phyloP scores from a whole-genome alignment of 2,329 filamentous ascomycete genomes.

The Colletotrichum tanaceti region DNA sequence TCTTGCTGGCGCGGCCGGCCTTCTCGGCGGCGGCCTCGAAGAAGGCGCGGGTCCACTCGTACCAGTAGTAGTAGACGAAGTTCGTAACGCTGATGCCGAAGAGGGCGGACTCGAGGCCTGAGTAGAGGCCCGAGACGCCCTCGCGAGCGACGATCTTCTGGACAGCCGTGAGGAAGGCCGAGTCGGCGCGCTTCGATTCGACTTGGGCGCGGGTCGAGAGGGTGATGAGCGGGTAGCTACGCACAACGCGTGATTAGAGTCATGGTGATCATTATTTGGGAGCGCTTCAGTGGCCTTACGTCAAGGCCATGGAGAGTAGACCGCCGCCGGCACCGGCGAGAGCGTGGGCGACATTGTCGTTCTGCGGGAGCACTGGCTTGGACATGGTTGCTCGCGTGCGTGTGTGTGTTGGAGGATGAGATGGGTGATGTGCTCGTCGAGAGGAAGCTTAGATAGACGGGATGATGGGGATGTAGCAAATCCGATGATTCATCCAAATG shows the following conservation, averaged over 20 bases:
- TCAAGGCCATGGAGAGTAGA: slow-evolving; percentile 94
- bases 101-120: slow-evolving; percentile 91
- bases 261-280: neutral
- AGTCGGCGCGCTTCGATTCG: slow-evolving; percentile 92
- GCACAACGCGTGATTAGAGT: slow-evolving; percentile 27
- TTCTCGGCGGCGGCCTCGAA: slow-evolving; percentile 83
- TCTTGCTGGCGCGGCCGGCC: slow-evolving; percentile 78
- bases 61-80: slow-evolving; percentile 99
- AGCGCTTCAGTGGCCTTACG: slow-evolving; percentile 63
- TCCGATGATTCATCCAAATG: slow-evolving; percentile 33
- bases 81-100: slow-evolving; percentile 99
- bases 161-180: slow-evolving; percentile 84
- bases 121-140: slow-evolving; percentile 88
- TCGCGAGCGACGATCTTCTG: slow-evolving; percentile 91
- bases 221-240: slow-evolving; percentile 93
- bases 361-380: slow-evolving; percentile 80
- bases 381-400: slow-evolving; percentile 48
- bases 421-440: slow-evolving; percentile 9
- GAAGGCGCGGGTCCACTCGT: slow-evolving; percentile 92
- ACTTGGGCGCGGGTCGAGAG: slow-evolving; percentile 97
- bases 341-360: slow-evolving; percentile 96
- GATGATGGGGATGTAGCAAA: slow-evolving; percentile 16
- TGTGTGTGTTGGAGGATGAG: neutral
- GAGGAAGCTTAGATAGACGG: slow-evolving; percentile 28
- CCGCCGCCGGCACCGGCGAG: slow-evolving; percentile 93